A percentile compares a stretch with the other conserved stretches of the same genome.
Conservation (phyloP, 805 yeast species). For the Torulaspora gathmanii region DNA sequence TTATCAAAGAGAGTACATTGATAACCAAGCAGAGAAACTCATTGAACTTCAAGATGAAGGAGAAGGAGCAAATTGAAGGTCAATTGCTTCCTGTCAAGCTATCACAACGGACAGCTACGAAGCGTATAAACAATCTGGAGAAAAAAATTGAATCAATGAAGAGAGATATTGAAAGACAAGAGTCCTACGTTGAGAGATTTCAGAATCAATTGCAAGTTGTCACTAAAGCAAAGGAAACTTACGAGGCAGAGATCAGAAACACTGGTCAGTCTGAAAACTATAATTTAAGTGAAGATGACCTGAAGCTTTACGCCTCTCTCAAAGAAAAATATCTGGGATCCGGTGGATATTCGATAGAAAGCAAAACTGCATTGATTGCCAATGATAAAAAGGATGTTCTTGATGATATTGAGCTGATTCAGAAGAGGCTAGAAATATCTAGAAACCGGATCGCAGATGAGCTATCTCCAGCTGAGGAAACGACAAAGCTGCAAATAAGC, state of each 20-base stretch:
- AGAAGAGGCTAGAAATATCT: conserved; percentile 37
- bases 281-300: conserved; percentile 46
- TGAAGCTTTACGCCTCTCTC: conserved; percentile 53
- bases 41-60: conserved; percentile 36
- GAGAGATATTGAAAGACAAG: conserved; percentile 52
- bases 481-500: conserved; percentile 30
- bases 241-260: conserved; percentile 35
- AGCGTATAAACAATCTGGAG: conserved; percentile 45
- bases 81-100: conserved; percentile 60
- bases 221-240: conserved; percentile 38
- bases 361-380: conserved; percentile 40
- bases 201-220: conserved; percentile 47
- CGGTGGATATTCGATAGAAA: conserved; percentile 56
- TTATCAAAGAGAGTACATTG: conserved; percentile 44
- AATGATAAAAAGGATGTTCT: conserved; percentile 45
- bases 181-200: conserved; percentile 39
- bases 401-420: conserved; percentile 37
- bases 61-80: conserved; percentile 42
- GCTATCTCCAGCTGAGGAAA: conserved; percentile 34
- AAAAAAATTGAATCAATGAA: conserved; percentile 47
- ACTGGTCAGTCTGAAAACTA: conserved; percentile 31
- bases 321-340: conserved; percentile 52
- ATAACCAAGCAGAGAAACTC: conserved; percentile 40
- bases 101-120: conserved; percentile 45
- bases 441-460: conserved; percentile 34